These are phyloP conservation scores for Cardiospermum halicacabum DNA, from an alignment of 345 rosid species.

Conservation along the genomic window DNA sequence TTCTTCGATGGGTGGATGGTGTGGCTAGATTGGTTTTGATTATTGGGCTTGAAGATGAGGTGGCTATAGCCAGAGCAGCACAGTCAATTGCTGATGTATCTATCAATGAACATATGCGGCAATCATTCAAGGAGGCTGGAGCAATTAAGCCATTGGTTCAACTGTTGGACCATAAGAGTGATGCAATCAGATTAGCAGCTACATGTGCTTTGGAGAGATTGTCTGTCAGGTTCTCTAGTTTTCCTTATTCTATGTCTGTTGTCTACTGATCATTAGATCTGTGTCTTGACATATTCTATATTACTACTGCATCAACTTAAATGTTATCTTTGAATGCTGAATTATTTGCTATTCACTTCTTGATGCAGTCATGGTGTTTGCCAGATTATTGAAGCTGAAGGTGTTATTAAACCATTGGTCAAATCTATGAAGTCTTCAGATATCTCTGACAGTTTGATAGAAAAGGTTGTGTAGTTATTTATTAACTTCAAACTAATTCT, in stretches of 20 bases:
- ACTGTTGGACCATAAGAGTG: constrained; percentile 59
- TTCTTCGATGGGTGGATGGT: constrained; percentile 76
- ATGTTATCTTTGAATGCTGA: background rate
- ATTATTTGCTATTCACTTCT: constrained; percentile 2
- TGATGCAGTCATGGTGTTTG: constrained; percentile 58
- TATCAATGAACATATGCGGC: constrained; percentile 70
- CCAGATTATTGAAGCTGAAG: constrained; percentile 70
- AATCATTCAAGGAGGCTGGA: constrained; percentile 84
- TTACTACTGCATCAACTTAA: background rate
- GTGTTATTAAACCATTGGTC: constrained; percentile 46
- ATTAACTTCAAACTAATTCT: background rate
- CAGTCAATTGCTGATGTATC: constrained; percentile 71
- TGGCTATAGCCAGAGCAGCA: constrained; percentile 67
- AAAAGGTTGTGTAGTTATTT: constrained; percentile 37
- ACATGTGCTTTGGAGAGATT: constrained; percentile 62
- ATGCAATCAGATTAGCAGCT: constrained; percentile 41
- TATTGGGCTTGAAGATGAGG: constrained; percentile 72
- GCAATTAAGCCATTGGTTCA: constrained; percentile 64
- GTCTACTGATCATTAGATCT: too few relatives aligned
- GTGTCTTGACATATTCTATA: background rate
- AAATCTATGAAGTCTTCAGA: constrained; percentile 46
- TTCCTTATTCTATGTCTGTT: constrained; percentile 9
- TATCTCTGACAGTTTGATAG: constrained; percentile 38
- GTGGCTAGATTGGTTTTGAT: constrained; percentile 86
- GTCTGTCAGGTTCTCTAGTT: constrained; percentile 55